Conservation (phyloP, 805 yeast species). For the Yarrowia sp. region DNA sequence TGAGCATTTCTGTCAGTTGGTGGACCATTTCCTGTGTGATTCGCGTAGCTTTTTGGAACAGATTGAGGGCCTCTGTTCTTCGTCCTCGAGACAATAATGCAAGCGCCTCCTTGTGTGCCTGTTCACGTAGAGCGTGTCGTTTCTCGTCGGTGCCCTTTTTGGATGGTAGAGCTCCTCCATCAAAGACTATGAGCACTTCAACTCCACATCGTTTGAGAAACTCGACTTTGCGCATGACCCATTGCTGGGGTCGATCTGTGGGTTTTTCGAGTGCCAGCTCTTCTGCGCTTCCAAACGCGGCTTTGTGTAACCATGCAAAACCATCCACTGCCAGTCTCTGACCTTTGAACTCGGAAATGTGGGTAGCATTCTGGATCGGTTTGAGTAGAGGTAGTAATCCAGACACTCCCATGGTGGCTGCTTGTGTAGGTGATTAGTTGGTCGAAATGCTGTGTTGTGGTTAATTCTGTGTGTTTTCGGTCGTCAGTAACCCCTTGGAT, state of each 20-base stretch:
- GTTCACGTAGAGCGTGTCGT: slow-evolving; percentile 63
- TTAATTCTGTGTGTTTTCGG: not conserved
- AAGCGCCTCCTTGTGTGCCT: slow-evolving; percentile 64
- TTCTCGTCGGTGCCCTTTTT: slow-evolving; percentile 76
- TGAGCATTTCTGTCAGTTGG: slow-evolving; percentile 75
- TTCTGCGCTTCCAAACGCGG: slow-evolving; percentile 80
- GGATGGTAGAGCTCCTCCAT: slow-evolving; percentile 85
- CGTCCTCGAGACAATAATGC: slow-evolving; percentile 59
- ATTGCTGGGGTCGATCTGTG: slow-evolving; percentile 58
- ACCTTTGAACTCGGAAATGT: slow-evolving; percentile 70
- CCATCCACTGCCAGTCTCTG: slow-evolving; percentile 90
- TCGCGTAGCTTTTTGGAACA: slow-evolving; percentile 79
- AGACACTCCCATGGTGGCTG: slow-evolving; percentile 70
- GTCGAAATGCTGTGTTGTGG: slow-evolving; percentile 30
- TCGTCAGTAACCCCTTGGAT: not conserved
- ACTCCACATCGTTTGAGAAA: slow-evolving; percentile 74
- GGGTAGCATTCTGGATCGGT: slow-evolving; percentile 67
- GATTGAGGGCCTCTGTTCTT: slow-evolving; percentile 65
- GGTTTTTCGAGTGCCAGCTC: slow-evolving; percentile 76
- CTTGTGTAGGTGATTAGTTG: too few relatives aligned
- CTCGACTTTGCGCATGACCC: slow-evolving; percentile 68
- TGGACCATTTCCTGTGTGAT: slow-evolving; percentile 93
- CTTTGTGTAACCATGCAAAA: slow-evolving; percentile 94
- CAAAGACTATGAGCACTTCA: slow-evolving; percentile 87
- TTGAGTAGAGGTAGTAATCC: slow-evolving; percentile 83